Conservation (phyloP, 2,329 filamentous ascomycete genomes). For the Aspergillus thermomutatus region DNA sequence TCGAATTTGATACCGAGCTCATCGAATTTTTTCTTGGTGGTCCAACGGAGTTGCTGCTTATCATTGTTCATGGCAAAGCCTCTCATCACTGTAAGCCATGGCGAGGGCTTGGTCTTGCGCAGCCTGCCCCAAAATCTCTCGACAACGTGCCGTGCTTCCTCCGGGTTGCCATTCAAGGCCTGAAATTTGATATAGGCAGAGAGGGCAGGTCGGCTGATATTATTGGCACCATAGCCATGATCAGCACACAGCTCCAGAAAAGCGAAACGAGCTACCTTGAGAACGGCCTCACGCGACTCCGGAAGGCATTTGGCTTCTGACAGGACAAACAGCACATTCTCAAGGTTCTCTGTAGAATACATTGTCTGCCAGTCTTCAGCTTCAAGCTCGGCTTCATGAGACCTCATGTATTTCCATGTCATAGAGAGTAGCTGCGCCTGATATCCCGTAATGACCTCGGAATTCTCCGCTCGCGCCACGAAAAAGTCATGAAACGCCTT, state of each 20-base stretch:
- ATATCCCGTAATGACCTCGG: constrained; percentile 57
- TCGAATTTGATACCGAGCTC: constrained; percentile 50
- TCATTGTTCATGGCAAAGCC: constrained; percentile 61
- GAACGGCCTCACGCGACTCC: constrained; percentile 35
- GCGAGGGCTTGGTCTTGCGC: constrained; percentile 27
- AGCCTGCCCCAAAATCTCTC: constrained; percentile 37
- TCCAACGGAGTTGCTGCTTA: constrained; percentile 56
- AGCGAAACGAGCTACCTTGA: constrained; percentile 39
- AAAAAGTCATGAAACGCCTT: constrained; percentile 66
- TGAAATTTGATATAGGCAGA: constrained; percentile 50
- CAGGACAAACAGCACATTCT: constrained; percentile 40
- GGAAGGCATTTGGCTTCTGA: constrained; percentile 34
- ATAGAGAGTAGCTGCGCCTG: constrained; percentile 61
- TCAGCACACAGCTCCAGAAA: constrained; percentile 35
- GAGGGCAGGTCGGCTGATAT: constrained; percentile 37
- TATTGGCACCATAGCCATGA: constrained; percentile 42
- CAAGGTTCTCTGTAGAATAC: constrained; percentile 38
- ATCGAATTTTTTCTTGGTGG: constrained; percentile 53
- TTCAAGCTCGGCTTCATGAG: constrained; percentile 28
- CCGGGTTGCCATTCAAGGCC: constrained; percentile 53
- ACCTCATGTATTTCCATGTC: constrained; percentile 61
- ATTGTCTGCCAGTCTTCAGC: constrained; percentile 32
- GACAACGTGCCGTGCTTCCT: constrained; percentile 51
- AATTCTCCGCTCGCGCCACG: constrained; percentile 48
- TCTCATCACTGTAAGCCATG: constrained; percentile 52